Conservation (phyloP, 371 early-diverging fungal genomes). For the Vairimorpha necatrix region DNA sequence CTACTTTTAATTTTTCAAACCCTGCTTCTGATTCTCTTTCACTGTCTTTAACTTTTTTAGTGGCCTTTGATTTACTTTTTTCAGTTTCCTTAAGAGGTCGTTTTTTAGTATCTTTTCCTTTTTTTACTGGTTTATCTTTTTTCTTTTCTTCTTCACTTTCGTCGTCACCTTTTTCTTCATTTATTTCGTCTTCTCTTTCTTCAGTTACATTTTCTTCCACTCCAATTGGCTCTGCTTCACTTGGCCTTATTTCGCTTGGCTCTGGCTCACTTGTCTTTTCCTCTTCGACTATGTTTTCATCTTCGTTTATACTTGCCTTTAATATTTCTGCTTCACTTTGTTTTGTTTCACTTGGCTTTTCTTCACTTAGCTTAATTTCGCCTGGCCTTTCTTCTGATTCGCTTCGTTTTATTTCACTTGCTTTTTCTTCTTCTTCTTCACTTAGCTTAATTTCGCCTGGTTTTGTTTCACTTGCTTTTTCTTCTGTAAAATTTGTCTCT, state of each 20-base stretch:
- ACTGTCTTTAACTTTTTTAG: not conserved
- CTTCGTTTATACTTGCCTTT: not conserved
- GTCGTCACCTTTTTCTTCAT: not conserved
- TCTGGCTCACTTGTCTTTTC: not conserved
- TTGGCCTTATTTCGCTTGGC: not conserved
- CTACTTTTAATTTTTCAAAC: not conserved
- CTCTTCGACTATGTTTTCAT: not conserved
- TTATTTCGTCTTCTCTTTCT: not conserved
- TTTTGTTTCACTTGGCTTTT: not conserved
- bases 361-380: not conserved
- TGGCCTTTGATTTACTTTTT: not conserved
- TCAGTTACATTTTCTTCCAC: not conserved
- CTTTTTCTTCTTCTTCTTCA: not conserved
- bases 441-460: not conserved
- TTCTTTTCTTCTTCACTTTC: not conserved
- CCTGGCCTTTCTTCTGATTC: not conserved
- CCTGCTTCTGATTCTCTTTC: not conserved
- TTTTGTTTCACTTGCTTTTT: not conserved
- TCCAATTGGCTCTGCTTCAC: not conserved
- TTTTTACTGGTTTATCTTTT: not conserved
- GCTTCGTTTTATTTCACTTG: not conserved
- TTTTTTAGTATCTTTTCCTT: not conserved
- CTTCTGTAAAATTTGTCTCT: not conserved
- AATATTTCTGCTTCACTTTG: conserved; percentile 4
- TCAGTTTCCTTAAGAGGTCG: not conserved